Percentiles rank a stretch among this genome's conserved stretches.
These are phyloP conservation scores for Chloranthus sessilifolius DNA, from an alignment of 164 flowering plant species.

Conservation along the genomic window DNA sequence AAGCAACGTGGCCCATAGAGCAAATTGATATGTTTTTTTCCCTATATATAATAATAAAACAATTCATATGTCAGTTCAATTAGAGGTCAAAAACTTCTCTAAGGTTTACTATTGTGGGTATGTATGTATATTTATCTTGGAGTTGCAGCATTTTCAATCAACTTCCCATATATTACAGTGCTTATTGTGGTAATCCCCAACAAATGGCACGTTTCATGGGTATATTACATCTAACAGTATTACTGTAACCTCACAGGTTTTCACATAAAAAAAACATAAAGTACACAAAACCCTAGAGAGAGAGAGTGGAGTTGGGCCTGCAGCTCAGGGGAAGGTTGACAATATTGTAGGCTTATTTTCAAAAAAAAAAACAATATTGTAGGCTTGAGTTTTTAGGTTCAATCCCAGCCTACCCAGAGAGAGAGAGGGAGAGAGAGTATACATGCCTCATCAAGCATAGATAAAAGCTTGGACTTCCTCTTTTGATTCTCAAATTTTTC, in stretches of 20 bases:
- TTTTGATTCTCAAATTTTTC: constrained; percentile 82
- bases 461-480: constrained; percentile 72
- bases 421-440: constrained; percentile 13
- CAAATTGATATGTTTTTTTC: too few species aligned
- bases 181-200: constrained; percentile 11
- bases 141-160: constrained; percentile 12
- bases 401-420: not conserved
- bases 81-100: constrained; percentile 3
- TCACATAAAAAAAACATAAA: constrained; percentile 1
- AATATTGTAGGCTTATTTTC: not conserved
- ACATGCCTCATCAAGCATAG: constrained; percentile 96
- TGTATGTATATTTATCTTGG: constrained; percentile 13
- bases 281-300: constrained; percentile 3
- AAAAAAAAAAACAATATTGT: not conserved
- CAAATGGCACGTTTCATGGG: constrained; percentile 6
- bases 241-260: constrained; percentile 6
- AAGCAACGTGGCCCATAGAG: too few species aligned
- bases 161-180: constrained; percentile 8
- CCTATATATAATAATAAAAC: not conserved
- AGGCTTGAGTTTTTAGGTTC: not conserved
- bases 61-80: constrained; percentile 5
- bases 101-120: constrained; percentile 9
- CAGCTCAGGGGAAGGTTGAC: not conserved
- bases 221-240: constrained; percentile 1
- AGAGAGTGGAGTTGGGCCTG: not conserved